Conservation (phyloP, 2,329 filamentous ascomycete species). For the Phialophora tarda region DNA sequence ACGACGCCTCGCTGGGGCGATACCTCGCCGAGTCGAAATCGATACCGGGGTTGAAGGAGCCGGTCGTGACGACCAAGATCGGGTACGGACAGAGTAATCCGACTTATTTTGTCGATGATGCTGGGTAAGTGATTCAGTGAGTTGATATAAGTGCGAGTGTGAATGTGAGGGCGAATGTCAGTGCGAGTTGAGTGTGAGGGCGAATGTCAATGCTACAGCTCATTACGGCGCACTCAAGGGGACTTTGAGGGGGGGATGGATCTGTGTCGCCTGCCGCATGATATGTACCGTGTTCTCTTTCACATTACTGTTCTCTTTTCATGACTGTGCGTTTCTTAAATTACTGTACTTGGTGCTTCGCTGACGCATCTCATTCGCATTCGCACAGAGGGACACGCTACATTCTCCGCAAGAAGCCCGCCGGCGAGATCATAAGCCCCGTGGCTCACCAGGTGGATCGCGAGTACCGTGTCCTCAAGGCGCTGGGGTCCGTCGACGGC, state of each 20-base stretch:
- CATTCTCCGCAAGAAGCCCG: slow-evolving; percentile 89
- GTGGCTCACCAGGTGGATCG: slow-evolving; percentile 89
- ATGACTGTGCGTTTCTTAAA: too few species aligned
- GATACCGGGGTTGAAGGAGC: slow-evolving; percentile 27
- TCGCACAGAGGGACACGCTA: slow-evolving; percentile 63
- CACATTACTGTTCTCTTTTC: too few species aligned
- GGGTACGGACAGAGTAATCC: slow-evolving; percentile 35
- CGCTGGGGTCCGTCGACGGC: slow-evolving; percentile 67
- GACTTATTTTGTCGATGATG: slow-evolving; percentile 35
- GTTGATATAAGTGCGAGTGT: neutral
- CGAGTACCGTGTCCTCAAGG: slow-evolving; percentile 81
- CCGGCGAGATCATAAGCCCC: slow-evolving; percentile 80
- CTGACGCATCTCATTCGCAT: neutral
- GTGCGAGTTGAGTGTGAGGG: too few species aligned
- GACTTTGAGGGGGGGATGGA: too few species aligned
- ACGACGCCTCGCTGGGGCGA: slow-evolving; percentile 26
- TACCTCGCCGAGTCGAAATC: slow-evolving; percentile 23
- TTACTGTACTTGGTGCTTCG: too few species aligned
- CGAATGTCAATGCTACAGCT: too few species aligned
- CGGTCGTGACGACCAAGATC: slow-evolving; percentile 33
- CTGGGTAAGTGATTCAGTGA: slow-evolving; percentile 25
- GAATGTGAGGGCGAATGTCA: too few species aligned
- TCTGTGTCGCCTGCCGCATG: too few species aligned
- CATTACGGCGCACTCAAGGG: too few species aligned
- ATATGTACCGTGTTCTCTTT: neutral